Percentiles rank a stretch among this genome's conserved stretches.
Evolutionary conservation across 202 grass and related monocot species (phyloP).

Genomic region (Tripidium arundinaceum): DNA sequence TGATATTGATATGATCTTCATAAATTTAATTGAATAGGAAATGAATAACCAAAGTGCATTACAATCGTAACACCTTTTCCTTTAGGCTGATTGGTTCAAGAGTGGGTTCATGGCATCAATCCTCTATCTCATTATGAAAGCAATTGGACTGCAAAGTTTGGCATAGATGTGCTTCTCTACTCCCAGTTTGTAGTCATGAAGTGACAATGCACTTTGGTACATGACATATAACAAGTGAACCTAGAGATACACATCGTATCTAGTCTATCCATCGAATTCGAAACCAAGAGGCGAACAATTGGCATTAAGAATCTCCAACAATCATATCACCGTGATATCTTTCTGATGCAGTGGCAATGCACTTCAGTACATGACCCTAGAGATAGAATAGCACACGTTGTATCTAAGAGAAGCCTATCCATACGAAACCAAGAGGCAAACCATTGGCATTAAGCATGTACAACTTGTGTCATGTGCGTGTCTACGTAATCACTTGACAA

Average conservation of each 20-base stretch:
- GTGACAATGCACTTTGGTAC: background rate
- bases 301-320: background rate
- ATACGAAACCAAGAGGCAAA: background rate
- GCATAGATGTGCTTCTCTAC: background rate
- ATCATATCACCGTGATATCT: background rate
- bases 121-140: background rate
- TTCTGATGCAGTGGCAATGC: background rate
- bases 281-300: background rate
- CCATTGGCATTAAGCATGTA: background rate
- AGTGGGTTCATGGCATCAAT: background rate
- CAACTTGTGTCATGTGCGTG: background rate
- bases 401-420: background rate
- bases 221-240: background rate
- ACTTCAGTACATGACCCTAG: background rate
- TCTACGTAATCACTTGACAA: background rate
- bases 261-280: background rate
- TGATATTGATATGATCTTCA: background rate
- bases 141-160: background rate
- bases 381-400: background rate
- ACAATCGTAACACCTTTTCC: background rate
- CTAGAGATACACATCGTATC: background rate
- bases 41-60: background rate
- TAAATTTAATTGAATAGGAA: background rate
- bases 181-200: background rate
- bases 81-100: background rate